Percentiles rank a stretch among this genome's conserved stretches.
These are phyloP conservation scores for Salix udensis DNA, from an alignment of 345 rosid species.

Conservation along the genomic window DNA sequence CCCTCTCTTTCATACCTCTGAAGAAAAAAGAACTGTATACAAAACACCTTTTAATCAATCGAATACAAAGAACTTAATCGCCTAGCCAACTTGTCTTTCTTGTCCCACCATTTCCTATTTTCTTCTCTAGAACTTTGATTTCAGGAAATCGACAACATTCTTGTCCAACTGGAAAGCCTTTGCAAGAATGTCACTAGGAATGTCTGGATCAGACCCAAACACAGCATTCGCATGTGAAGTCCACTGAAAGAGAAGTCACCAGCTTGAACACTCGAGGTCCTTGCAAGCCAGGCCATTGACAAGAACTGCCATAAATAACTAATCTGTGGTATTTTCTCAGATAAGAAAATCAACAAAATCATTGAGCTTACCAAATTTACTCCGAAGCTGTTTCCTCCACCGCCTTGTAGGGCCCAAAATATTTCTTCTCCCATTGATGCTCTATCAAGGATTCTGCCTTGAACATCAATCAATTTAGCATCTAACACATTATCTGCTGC, in stretches of 20 bases:
- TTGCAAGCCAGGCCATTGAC: neutral
- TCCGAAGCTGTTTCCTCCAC: constrained; percentile 16
- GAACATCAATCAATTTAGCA: neutral
- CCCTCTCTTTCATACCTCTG: too few relatives aligned
- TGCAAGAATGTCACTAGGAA: constrained; percentile 1
- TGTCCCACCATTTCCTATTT: neutral
- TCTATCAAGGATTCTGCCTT: constrained; percentile 6
- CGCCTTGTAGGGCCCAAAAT: constrained; percentile 11
- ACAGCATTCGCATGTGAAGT: constrained; percentile 14
- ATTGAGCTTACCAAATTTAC: too few relatives aligned
- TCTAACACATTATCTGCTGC: constrained; percentile 15
- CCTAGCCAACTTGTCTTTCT: neutral
- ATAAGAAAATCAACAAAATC: neutral
- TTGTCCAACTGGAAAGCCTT: constrained; percentile 14
- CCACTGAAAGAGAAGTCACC: neutral
- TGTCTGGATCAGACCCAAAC: neutral
- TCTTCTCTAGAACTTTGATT: constrained; percentile 1
- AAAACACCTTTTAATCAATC: neutral
- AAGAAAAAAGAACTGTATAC: too few relatives aligned
- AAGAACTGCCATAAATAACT: neutral
- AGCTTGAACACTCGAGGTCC: neutral
- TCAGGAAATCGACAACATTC: neutral
- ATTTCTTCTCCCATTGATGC: constrained; percentile 5
- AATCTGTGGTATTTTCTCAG: too few relatives aligned
- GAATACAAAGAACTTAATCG: neutral